Conservation (phyloP, 768 basidiomycete species). For the Pholiota conissans region DNA sequence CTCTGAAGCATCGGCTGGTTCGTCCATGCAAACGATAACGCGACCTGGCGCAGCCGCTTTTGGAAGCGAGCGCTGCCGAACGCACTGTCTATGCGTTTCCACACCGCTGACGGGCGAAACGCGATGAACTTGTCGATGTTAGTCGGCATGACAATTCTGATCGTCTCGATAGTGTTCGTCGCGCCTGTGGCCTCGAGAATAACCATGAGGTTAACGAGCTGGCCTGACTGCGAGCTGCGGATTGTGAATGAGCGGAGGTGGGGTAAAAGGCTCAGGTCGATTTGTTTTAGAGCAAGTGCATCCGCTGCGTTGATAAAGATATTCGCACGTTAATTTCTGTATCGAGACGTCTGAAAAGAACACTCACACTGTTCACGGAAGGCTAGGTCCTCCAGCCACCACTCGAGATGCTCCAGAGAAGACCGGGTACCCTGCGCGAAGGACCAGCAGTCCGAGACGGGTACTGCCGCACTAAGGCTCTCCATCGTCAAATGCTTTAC, state of each 20-base stretch:
- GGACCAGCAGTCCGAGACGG: slow-evolving; percentile 1
- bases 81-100: slow-evolving; percentile 6
- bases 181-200: slow-evolving; percentile 4
- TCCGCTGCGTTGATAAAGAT: background rate
- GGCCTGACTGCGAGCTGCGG: slow-evolving; percentile 6
- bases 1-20: background rate
- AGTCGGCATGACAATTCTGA: slow-evolving; percentile 7
- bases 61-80: background rate
- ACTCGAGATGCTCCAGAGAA: slow-evolving; percentile 7
- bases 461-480: slow-evolving; percentile 1
- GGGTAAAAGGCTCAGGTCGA: slow-evolving; percentile 7
- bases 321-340: background rate
- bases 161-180: slow-evolving; percentile 4
- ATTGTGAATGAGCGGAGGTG: slow-evolving; percentile 2
- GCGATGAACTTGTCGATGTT: slow-evolving; percentile 5
- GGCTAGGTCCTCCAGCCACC: slow-evolving; percentile 8
- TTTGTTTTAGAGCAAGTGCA: background rate
- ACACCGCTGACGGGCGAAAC: slow-evolving; percentile 1
- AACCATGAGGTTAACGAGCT: slow-evolving; percentile 7
- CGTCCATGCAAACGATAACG: slow-evolving; percentile 7
- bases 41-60: slow-evolving; percentile 1
- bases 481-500: slow-evolving; percentile 6
- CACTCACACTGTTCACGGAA: slow-evolving; percentile 6
- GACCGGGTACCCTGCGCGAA: slow-evolving; percentile 6
- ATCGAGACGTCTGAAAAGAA: background rate